phyloP scores from a whole-genome alignment of 2,329 filamentous ascomycete species.

The Alternaria solani region DNA sequence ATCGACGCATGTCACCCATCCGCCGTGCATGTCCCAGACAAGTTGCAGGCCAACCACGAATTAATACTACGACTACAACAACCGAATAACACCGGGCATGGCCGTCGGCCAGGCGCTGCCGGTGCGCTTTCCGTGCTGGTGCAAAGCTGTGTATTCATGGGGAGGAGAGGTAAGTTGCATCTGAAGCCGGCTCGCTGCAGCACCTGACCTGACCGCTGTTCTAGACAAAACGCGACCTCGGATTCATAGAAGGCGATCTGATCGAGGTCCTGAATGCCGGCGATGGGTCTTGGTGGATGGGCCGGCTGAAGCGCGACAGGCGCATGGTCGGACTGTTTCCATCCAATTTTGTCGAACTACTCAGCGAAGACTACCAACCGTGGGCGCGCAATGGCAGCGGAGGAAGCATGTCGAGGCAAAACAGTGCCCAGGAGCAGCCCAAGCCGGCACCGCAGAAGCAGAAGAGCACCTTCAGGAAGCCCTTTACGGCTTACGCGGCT shows the following conservation, averaged over 20 bases:
- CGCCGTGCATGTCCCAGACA: slow-evolving; percentile 23
- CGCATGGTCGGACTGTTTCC: slow-evolving; percentile 92
- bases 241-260: slow-evolving; percentile 95
- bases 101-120: slow-evolving; percentile 66
- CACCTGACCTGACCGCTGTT: slow-evolving; percentile 30
- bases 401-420: slow-evolving; percentile 60
- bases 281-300: slow-evolving; percentile 99
- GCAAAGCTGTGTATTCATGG: slow-evolving; percentile 90
- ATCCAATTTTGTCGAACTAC: slow-evolving; percentile 94
- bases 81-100: slow-evolving; percentile 46
- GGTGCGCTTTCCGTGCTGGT: slow-evolving; percentile 87
- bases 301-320: slow-evolving; percentile 85
- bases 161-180: slow-evolving; percentile 71
- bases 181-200: slow-evolving; percentile 12
- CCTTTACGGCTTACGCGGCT: slow-evolving; percentile 68
- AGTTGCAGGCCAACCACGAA: slow-evolving; percentile 28
- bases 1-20: slow-evolving; percentile 27
- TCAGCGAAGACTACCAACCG: slow-evolving; percentile 85
- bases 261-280: slow-evolving; percentile 98
- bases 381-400: slow-evolving; percentile 65
- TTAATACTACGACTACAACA: slow-evolving; percentile 3
- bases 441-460: slow-evolving; percentile 56
- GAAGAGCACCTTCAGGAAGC: slow-evolving; percentile 68
- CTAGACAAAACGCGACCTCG: slow-evolving; percentile 86
- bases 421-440: slow-evolving; percentile 54